Evolutionary conservation across 345 rosid species (phyloP).

Genomic region (Adansonia digitata): DNA sequence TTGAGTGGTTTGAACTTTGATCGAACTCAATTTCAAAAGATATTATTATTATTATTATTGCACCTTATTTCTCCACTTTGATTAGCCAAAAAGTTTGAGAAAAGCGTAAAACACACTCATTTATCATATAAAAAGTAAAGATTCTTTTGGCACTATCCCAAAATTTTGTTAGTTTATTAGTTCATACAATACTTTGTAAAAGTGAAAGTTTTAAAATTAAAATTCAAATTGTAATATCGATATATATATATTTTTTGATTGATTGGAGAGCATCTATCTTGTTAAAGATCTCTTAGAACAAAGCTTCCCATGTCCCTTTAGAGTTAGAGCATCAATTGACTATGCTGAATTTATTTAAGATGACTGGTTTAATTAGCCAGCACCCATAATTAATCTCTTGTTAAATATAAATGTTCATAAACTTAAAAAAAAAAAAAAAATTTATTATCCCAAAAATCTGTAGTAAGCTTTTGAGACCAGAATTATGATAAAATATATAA

Average conservation of each 20-base stretch:
- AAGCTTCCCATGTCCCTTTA: slow-evolving; percentile 4
- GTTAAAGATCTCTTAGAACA: background rate
- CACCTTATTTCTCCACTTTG: background rate
- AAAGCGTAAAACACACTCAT: background rate
- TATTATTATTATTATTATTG: background rate
- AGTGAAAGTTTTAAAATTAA: too few species aligned
- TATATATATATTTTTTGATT: too few species aligned
- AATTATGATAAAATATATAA: too few species aligned
- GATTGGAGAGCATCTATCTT: slow-evolving; percentile 7
- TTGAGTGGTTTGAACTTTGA: background rate
- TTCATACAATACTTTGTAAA: too few species aligned
- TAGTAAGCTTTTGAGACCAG: too few species aligned
- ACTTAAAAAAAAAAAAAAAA: too few species aligned
- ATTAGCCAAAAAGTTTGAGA: background rate
- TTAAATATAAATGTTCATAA: too few species aligned
- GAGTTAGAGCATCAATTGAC: background rate
- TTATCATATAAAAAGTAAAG: background rate
- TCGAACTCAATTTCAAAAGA: background rate
- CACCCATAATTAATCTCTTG: too few species aligned
- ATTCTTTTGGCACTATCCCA: background rate
- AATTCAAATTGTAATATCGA: too few species aligned
- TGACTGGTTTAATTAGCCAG: background rate
- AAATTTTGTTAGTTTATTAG: background rate
- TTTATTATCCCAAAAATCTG: too few species aligned
- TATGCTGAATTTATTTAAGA: background rate